These are phyloP conservation scores for Musa acuminata DNA, from an alignment of 176 grass and related monocot genomes.

Conservation along the genomic window DNA sequence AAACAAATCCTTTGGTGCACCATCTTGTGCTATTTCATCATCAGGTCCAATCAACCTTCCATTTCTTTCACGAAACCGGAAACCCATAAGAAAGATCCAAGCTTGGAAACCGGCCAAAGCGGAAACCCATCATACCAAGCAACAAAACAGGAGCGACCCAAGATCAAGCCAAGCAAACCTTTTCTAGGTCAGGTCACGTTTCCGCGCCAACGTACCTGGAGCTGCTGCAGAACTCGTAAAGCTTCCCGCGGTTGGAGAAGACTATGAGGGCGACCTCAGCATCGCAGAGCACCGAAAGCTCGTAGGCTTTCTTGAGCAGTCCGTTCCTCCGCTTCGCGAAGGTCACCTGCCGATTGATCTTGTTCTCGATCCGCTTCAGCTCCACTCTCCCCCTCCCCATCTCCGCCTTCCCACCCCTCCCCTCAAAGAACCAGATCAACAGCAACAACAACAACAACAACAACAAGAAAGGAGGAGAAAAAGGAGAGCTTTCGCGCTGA, in stretches of 20 bases:
- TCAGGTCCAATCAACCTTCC: not conserved
- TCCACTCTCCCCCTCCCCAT: slow-evolving; percentile 35
- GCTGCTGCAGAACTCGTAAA: slow-evolving; percentile 42
- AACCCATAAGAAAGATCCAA: not conserved
- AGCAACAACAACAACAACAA: not conserved
- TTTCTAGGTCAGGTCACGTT: too few species aligned
- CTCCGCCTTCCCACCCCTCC: not conserved
- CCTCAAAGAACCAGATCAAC: not conserved
- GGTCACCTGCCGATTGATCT: slow-evolving; percentile 41
- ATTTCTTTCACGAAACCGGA: not conserved
- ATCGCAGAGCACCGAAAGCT: slow-evolving; percentile 36
- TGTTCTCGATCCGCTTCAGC: slow-evolving; percentile 46
- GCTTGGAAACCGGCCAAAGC: not conserved
- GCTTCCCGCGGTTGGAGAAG: slow-evolving; percentile 34
- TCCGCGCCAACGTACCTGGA: slow-evolving; percentile 13
- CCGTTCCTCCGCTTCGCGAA: slow-evolving; percentile 38
- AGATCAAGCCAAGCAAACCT: not conserved
- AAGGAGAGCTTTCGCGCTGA: not conserved
- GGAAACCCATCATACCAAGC: not conserved
- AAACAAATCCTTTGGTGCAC: not conserved
- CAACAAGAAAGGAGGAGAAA: not conserved
- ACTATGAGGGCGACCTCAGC: slow-evolving; percentile 38
- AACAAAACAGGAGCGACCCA: not conserved
- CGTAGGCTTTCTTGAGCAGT: slow-evolving; percentile 39
- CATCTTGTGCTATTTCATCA: not conserved